Evolutionary conservation across 805 yeast species (phyloP).

Genomic region (Metschnikowia santaceciliae): DNA sequence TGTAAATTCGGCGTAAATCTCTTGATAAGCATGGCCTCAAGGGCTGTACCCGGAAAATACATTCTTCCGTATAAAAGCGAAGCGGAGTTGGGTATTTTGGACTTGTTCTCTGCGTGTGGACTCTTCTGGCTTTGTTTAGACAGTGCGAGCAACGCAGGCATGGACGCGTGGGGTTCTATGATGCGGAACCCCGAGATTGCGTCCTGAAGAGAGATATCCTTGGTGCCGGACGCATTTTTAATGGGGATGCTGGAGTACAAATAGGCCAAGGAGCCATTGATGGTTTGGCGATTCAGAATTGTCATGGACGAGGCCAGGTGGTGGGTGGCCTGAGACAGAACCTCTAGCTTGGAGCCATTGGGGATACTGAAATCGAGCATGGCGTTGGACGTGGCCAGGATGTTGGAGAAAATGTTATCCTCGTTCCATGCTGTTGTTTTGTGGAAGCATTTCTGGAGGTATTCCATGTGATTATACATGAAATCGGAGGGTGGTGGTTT

Average conservation of each 20-base stretch:
- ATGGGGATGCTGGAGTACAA: slow-evolving; percentile 65
- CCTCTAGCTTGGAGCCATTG: slow-evolving; percentile 55
- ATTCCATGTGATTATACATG: slow-evolving; percentile 87
- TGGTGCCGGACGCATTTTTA: slow-evolving; percentile 47
- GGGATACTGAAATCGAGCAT: slow-evolving; percentile 75
- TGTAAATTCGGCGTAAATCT: slow-evolving; percentile 59
- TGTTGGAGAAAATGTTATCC: slow-evolving; percentile 70
- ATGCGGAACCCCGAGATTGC: slow-evolving; percentile 66
- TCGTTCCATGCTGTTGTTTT: slow-evolving; percentile 71
- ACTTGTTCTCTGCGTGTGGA: neutral
- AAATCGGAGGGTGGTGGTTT: neutral
- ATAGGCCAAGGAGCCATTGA: slow-evolving; percentile 83
- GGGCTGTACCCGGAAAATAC: slow-evolving; percentile 79
- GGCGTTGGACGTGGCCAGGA: slow-evolving; percentile 66
- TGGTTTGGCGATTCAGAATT: slow-evolving; percentile 55
- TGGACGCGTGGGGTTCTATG: slow-evolving; percentile 41
- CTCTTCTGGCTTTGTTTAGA: neutral
- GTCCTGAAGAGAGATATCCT: slow-evolving; percentile 54
- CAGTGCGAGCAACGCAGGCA: neutral
- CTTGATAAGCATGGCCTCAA: slow-evolving; percentile 83
- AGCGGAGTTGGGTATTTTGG: slow-evolving; percentile 1
- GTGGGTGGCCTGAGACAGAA: slow-evolving; percentile 67
- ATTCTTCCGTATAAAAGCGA: slow-evolving; percentile 76
- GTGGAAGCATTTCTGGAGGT: slow-evolving; percentile 69
- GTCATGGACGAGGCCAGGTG: slow-evolving; percentile 71